These are phyloP conservation scores for Plantago lanceolata DNA, from an alignment of 305 asterid species.

Conservation along the genomic window DNA sequence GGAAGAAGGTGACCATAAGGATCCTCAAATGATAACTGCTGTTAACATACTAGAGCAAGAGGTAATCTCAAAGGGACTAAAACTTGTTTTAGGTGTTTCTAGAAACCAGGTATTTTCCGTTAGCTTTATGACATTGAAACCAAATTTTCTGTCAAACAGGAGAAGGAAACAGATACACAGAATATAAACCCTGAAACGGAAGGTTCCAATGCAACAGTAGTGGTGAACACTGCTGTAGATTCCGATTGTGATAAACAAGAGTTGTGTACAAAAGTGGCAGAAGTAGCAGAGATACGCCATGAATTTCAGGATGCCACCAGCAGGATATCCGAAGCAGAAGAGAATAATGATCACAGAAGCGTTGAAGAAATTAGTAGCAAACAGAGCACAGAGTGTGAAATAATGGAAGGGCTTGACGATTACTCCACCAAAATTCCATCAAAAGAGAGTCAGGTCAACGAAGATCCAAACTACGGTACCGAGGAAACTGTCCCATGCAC, in stretches of 20 bases:
- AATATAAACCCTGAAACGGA: slow-evolving; percentile 14
- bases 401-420: slow-evolving; percentile 23
- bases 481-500: slow-evolving; percentile 22
- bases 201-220: slow-evolving; percentile 19
- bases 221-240: slow-evolving; percentile 21
- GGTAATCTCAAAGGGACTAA: slow-evolving; percentile 16
- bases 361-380: slow-evolving; percentile 20
- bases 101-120: slow-evolving; percentile 16
- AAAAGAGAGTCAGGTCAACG: slow-evolving; percentile 23
- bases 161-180: slow-evolving; percentile 16
- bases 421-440: slow-evolving; percentile 19
- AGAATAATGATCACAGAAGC: slow-evolving; percentile 18
- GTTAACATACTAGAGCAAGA: slow-evolving; percentile 18
- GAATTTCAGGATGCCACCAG: slow-evolving; percentile 26
- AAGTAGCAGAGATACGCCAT: slow-evolving; percentile 22
- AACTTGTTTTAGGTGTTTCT: slow-evolving; percentile 13
- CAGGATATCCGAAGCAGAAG: slow-evolving; percentile 30
- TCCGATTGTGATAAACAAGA: slow-evolving; percentile 27
- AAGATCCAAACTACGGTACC: slow-evolving; percentile 22
- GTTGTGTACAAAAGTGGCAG: slow-evolving; percentile 26
- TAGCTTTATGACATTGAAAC: slow-evolving; percentile 10
- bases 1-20: slow-evolving; percentile 27
- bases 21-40: slow-evolving; percentile 18
- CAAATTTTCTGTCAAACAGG: slow-evolving; percentile 28
- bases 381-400: slow-evolving; percentile 25